Evolutionary conservation across 805 yeast genomes (phyloP).

Genomic region (Danielia reshetovae): DNA sequence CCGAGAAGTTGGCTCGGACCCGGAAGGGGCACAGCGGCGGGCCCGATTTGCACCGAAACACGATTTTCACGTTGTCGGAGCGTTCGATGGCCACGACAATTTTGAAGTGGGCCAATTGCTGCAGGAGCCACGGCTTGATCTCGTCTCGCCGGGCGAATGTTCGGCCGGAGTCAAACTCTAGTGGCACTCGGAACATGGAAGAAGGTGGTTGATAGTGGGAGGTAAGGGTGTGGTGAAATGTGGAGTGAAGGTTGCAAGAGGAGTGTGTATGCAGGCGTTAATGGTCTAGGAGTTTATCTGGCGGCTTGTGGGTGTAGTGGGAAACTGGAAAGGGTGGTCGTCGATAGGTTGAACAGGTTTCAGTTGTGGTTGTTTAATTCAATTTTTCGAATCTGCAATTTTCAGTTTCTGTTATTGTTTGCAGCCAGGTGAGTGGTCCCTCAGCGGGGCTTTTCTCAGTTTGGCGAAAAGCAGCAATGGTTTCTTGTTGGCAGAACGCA

Average conservation of each 20-base stretch:
- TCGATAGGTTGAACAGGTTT: no score
- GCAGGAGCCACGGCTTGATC: conserved; percentile 61
- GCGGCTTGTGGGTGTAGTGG: no score
- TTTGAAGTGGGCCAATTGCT: conserved; percentile 38
- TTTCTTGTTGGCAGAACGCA: no score
- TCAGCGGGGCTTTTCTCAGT: no score
- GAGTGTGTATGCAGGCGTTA: no score
- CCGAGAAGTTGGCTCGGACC: conserved; percentile 58
- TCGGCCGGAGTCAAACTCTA: neutral
- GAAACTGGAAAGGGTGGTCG: no score
- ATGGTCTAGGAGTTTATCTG: no score
- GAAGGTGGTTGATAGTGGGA: neutral
- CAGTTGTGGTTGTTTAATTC: no score
- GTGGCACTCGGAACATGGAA: conserved; percentile 1
- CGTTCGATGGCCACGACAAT: conserved; percentile 62
- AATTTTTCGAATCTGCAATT: no score
- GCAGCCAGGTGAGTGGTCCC: no score
- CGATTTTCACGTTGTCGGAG: conserved; percentile 56
- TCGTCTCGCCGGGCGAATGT: conserved; percentile 36
- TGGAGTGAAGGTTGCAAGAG: neutral
- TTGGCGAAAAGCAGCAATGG: no score
- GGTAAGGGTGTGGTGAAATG: neutral
- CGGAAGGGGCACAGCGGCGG: conserved; percentile 52
- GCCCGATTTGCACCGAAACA: conserved; percentile 54
- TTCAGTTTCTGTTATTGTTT: no score